phyloP scores from a whole-genome alignment of 2,329 filamentous ascomycete species.

The Alternaria hordeiaustralica region DNA sequence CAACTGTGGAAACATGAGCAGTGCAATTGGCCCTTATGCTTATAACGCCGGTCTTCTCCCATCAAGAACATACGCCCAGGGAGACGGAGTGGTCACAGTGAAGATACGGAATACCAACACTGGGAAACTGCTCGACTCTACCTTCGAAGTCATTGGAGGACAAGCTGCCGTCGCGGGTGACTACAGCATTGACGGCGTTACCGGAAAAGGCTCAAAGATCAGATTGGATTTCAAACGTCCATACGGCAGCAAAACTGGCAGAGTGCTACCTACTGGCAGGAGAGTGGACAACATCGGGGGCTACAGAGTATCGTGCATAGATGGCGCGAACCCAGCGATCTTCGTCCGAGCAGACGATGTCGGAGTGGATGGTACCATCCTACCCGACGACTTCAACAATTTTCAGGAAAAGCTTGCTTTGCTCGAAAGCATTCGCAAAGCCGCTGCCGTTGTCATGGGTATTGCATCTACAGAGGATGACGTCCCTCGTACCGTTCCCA shows the following conservation, averaged over 20 bases:
- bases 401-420: slow-evolving; percentile 57
- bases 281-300: slow-evolving; percentile 59
- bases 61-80: slow-evolving; percentile 32
- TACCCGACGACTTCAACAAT: slow-evolving; percentile 62
- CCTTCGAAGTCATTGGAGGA: slow-evolving; percentile 60
- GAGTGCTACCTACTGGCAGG: slow-evolving; percentile 66
- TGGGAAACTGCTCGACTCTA: slow-evolving; percentile 65
- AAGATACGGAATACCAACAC: slow-evolving; percentile 76
- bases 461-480: slow-evolving; percentile 55
- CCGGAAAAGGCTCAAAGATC: slow-evolving; percentile 64
- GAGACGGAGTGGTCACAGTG: slow-evolving; percentile 55
- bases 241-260: slow-evolving; percentile 68
- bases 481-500: slow-evolving; percentile 66
- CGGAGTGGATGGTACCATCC: slow-evolving; percentile 57
- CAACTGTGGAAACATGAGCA: slow-evolving; percentile 82
- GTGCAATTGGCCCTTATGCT: slow-evolving; percentile 69
- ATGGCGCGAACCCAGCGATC: slow-evolving; percentile 69
- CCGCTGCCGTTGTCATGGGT: slow-evolving; percentile 67
- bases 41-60: slow-evolving; percentile 61
- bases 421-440: slow-evolving; percentile 64
- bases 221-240: slow-evolving; percentile 68
- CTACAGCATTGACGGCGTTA: slow-evolving; percentile 69
- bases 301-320: slow-evolving; percentile 63
- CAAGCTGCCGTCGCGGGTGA: slow-evolving; percentile 59
- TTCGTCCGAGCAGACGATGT: slow-evolving; percentile 66